phyloP scores from a whole-genome alignment of 352 stramenopile species.

The Phytopythium chamaehyphon region DNA sequence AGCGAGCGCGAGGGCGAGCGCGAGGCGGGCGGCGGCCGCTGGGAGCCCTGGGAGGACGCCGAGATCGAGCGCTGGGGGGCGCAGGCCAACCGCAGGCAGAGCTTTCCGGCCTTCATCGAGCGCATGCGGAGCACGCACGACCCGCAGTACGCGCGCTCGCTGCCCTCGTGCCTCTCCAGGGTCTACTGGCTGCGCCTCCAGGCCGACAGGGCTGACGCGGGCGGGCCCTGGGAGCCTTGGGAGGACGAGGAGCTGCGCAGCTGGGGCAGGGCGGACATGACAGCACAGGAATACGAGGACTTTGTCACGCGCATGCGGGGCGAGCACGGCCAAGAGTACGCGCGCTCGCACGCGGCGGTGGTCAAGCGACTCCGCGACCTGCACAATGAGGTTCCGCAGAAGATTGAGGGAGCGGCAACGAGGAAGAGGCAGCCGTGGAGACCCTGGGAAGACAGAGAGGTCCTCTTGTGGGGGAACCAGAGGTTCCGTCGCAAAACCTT shows the following conservation, averaged over 20 bases:
- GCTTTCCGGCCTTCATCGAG: neutral
- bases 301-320: too few species aligned
- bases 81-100: neutral
- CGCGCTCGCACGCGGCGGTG: too few species aligned
- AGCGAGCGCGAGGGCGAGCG: neutral
- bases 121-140: neutral
- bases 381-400: too few species aligned
- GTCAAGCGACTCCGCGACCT: too few species aligned
- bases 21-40: neutral
- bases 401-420: too few species aligned
- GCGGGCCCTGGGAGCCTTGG: neutral
- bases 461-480: too few species aligned
- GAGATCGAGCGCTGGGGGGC: neutral
- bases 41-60: neutral
- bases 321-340: too few species aligned
- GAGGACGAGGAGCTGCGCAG: neutral
- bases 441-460: too few species aligned
- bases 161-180: neutral
- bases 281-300: too few species aligned
- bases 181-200: neutral
- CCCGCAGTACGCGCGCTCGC: neutral
- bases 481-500: neutral
- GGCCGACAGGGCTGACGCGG: neutral
- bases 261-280: neutral
- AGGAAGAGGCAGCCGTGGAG: too few species aligned